phyloP scores from a whole-genome alignment of 495 filamentous ascomycete species.

The Staphylotrichum tortipilum region DNA sequence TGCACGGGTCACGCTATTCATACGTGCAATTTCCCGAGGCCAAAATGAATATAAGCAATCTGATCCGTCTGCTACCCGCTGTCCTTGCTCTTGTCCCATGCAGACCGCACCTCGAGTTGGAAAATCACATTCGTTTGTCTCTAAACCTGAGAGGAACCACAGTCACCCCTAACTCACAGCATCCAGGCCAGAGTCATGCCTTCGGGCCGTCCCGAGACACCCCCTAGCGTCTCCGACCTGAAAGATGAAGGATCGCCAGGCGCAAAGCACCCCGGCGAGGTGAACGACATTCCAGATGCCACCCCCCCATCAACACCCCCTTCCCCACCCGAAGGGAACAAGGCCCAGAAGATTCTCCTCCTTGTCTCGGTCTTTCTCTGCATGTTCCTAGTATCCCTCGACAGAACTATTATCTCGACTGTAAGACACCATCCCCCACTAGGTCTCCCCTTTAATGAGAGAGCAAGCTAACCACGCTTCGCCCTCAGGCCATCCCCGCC shows the following conservation, averaged over 20 bases:
- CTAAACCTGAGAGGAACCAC: too few species aligned
- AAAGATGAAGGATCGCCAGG: neutral
- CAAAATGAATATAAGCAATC: too few species aligned
- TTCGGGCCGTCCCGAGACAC: neutral
- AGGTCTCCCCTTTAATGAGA: neutral
- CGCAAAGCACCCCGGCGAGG: neutral
- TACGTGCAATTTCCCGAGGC: too few species aligned
- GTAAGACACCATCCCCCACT: constrained; percentile 8
- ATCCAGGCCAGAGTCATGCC: neutral
- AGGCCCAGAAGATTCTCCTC: constrained; percentile 33
- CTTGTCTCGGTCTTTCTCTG: constrained; percentile 39
- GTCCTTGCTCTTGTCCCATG: too few species aligned
- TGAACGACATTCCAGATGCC: neutral
- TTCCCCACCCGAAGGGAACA: neutral
- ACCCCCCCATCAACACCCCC: too few species aligned
- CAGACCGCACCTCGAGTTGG: too few species aligned
- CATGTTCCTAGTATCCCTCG: constrained; percentile 42
- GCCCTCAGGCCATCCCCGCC: constrained; percentile 37
- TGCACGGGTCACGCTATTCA: too few species aligned
- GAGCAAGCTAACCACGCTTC: constrained; percentile 8
- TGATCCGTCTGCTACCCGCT: too few species aligned
- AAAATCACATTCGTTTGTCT: too few species aligned
- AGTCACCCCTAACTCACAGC: neutral
- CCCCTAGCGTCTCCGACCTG: neutral
- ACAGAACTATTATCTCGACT: constrained; percentile 24